These are phyloP conservation scores for Fusarium marasasianum DNA, from an alignment of 2,329 filamentous ascomycete genomes.

Conservation along the genomic window DNA sequence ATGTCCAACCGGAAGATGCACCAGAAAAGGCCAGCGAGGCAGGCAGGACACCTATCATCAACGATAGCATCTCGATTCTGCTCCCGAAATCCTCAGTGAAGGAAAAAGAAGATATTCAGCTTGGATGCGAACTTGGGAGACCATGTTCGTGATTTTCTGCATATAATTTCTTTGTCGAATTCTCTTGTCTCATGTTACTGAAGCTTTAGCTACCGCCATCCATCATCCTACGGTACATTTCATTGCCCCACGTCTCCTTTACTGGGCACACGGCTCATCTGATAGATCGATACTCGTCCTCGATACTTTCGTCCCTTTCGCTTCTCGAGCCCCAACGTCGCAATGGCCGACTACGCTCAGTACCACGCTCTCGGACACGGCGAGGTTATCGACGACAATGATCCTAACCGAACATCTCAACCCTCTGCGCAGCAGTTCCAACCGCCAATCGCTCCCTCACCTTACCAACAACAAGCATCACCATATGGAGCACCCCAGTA, in stretches of 20 bases:
- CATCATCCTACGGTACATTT: constrained; percentile 7
- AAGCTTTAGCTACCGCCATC: constrained; percentile 24
- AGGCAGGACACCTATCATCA: constrained; percentile 40
- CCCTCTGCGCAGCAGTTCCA: constrained; percentile 65
- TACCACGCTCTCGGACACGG: constrained; percentile 67
- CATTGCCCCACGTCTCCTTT: constrained; percentile 44
- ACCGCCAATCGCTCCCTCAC: constrained; percentile 62
- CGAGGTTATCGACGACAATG: constrained; percentile 63
- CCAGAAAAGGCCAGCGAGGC: constrained; percentile 46
- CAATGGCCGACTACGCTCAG: constrained; percentile 65
- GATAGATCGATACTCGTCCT: constrained; percentile 36
- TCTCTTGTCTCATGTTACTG: constrained; percentile 27
- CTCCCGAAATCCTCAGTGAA: constrained; percentile 22
- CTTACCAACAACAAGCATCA: constrained; percentile 59
- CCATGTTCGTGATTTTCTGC: constrained; percentile 34
- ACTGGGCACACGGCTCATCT: constrained; percentile 41
- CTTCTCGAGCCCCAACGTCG: constrained; percentile 29
- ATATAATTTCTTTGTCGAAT: constrained; percentile 36
- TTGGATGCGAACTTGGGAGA: constrained; percentile 32
- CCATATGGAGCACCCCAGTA: constrained; percentile 54
- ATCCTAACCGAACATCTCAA: constrained; percentile 61
- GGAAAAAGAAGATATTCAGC: constrained; percentile 10
- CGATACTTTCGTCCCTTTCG: constrained; percentile 30
- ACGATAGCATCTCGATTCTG: constrained; percentile 27
- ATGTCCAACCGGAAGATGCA: constrained; percentile 34